Evolutionary conservation across 352 stramenopile genomes (phyloP), one percentile per base, ranked within the genome.

Genomic region (Globisporangium abappressorium): DNA sequence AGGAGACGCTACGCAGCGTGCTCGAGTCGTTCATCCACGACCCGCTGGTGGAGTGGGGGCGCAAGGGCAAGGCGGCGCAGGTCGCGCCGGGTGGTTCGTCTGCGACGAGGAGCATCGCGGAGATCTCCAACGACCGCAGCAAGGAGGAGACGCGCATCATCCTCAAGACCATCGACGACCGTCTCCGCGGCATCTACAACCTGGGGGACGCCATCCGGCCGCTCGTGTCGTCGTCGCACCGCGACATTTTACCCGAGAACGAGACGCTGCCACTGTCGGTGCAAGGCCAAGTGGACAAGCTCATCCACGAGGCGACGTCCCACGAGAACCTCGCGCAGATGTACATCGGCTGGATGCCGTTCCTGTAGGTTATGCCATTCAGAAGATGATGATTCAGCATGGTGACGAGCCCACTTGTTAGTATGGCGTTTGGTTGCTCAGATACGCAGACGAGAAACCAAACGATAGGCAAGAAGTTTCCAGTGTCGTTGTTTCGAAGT

Each of bases 11-110:
- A 47, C 85, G 99, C 24, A 99, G 94, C 63, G 97, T 99, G 47
- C 80, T 99, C 5, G 98, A 99, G 77, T 97, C 97, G n/a, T 99
- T 99, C 74, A 83, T 99, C 30, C 97, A 99, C 69, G 98, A 99
- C 74, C 98, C 98, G 24, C 73, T 98, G 15, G 92, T 98, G 7
- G 92, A 98, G 72, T 98, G 92, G 92, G 84, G 89, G 12, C 80
- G 89, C 14, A 84, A 84, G 11, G 87, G 87, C 24, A 94, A 94
- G 71, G 78, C 82, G 28, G 76, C 76, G 5, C 82, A 93, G 53
- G 20, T n/a, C 3, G 41, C 64, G 5, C 38, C 72, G 2, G 70
- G 65, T 33, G 77, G 65, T 33, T 46, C 34, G 26, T 46, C 53
- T 38, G 63, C 38, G 15, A 75, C 73, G 12, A 64, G 79, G 34